A percentile compares a stretch with the other conserved stretches of the same genome.
These are phyloP conservation scores for Monosporascus sp. DNA, from an alignment of 2,329 filamentous ascomycete genomes.

Conservation along the genomic window DNA sequence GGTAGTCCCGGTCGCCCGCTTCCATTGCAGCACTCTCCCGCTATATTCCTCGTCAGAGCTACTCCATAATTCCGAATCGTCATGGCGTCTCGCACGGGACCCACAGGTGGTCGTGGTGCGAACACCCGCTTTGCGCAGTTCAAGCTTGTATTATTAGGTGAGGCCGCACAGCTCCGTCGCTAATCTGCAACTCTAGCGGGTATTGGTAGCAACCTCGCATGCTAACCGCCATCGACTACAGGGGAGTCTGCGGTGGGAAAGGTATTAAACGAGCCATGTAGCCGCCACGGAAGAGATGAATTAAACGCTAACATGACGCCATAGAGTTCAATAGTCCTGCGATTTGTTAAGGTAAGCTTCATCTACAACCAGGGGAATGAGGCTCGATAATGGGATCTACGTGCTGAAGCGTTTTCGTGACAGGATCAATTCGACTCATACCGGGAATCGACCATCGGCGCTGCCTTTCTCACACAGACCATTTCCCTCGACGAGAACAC, in stretches of 20 bases:
- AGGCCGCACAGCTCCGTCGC: conserved; percentile 25
- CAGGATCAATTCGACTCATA: conserved; percentile 98
- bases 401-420: conserved; percentile 1
- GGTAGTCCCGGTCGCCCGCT: no score
- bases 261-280: conserved; percentile 44
- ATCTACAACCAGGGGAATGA: background rate
- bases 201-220: conserved; percentile 6
- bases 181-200: background rate
- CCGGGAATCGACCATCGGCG: conserved; percentile 95
- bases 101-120: conserved; percentile 55
- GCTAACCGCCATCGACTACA: conserved; percentile 42
- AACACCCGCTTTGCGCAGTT: conserved; percentile 95
- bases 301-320: conserved; percentile 21
- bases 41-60: background rate
- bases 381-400: no score
- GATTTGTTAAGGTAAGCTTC: conserved; percentile 87
- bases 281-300: conserved; percentile 11
- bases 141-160: conserved; percentile 95
- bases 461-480: conserved; percentile 97
- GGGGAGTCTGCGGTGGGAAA: conserved; percentile 99
- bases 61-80: conserved; percentile 25
- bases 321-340: conserved; percentile 92
- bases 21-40: no score
- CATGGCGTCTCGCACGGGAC: conserved; percentile 81
- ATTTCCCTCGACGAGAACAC: conserved; percentile 97